A percentile compares a stretch with the other conserved stretches of the same genome.
phyloP scores from a whole-genome alignment of 2,329 filamentous ascomycete genomes.

The Ceratocystis huliohia region DNA sequence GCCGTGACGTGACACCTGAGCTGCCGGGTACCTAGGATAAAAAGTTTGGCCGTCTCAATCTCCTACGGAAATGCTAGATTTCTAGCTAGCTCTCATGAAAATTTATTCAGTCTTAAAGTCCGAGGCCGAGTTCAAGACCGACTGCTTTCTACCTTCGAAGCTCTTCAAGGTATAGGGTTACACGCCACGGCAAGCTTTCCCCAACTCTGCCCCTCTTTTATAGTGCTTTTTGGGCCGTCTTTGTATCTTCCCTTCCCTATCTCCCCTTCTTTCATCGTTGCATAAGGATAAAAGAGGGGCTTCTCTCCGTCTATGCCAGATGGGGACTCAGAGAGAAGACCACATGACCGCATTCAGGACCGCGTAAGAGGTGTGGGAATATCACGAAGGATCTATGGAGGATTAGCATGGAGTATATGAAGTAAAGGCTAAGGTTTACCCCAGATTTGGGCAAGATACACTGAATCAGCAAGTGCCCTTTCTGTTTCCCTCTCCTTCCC shows the following conservation, averaged over 20 bases:
- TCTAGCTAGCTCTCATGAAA: no score
- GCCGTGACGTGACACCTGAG: no score
- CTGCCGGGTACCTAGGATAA: no score
- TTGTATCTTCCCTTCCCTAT: neutral
- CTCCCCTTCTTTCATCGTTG: neutral
- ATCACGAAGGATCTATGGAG: constrained; percentile 1
- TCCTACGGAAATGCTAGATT: no score
- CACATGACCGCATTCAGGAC: constrained; percentile 18
- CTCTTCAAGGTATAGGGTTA: no score
- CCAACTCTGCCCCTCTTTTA: no score
- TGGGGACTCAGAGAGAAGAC: constrained; percentile 5
- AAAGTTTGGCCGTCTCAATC: no score
- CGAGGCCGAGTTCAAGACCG: no score
- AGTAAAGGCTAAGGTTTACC: constrained; percentile 1
- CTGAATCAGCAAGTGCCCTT: neutral
- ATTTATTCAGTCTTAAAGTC: no score
- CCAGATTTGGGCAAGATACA: constrained; percentile 5
- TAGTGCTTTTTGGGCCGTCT: neutral
- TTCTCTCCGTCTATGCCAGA: neutral
- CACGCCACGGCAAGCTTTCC: no score
- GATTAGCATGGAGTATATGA: neutral
- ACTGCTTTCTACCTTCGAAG: no score
- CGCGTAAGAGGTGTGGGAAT: constrained; percentile 4
- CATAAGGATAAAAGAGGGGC: neutral
- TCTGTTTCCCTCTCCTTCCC: no score